Base-by-base conservation (phyloP, 306 rosid species). In the Quillaja saponaria region DNA sequence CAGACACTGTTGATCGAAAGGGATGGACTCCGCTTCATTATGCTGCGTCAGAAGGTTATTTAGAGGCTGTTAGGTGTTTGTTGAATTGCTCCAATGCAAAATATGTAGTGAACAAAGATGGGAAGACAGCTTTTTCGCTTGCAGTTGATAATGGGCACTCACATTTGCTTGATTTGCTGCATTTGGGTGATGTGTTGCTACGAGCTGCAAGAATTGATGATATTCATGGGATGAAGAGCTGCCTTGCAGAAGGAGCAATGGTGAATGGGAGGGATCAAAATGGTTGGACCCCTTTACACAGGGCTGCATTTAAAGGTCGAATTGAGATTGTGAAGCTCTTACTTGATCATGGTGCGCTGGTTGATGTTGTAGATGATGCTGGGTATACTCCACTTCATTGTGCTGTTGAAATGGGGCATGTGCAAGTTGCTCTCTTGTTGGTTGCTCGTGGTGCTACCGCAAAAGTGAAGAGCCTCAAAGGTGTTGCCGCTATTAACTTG, bases 271-370 rank as follows among this genome's bases (percentile, higher is more conserved):
- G 63, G 61, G 98, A 92, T 46, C 94, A 86, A 76, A 82, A 86
- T 34, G 95, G 98, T 18, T 92, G 98, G 98, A 88, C 81, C 3
- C 79, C 98, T 5, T 42, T 92, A 33, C 96, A 92, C 53, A 78
- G 96, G 74, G 98, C 96, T 4, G 84, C 98, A 0, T 88, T 92
- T 61, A 92, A 92, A 66, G 98, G 96, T 0, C 28, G 85, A 49
- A 53, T 81, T 0, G 89, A 84, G 69, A 81, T 92, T 14, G 84
- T 82, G 16, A 80, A 85, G 80, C 63, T 76, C 3, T 53, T 92
- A 80, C 72, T 88, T 0, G 82, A 72, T 59, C 78, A 80, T 5
- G 94, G 90, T 13, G 98, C 95, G 5, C 77, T 55, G 16, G 84
- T 85, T 7, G 90, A 92, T 7, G 65, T 44, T 3, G 84, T 66